A percentile compares a stretch with the other conserved stretches of the same genome.
Evolutionary conservation across 2,329 filamentous ascomycete species (phyloP).

Genomic region (Exophiala xenobiotica): DNA sequence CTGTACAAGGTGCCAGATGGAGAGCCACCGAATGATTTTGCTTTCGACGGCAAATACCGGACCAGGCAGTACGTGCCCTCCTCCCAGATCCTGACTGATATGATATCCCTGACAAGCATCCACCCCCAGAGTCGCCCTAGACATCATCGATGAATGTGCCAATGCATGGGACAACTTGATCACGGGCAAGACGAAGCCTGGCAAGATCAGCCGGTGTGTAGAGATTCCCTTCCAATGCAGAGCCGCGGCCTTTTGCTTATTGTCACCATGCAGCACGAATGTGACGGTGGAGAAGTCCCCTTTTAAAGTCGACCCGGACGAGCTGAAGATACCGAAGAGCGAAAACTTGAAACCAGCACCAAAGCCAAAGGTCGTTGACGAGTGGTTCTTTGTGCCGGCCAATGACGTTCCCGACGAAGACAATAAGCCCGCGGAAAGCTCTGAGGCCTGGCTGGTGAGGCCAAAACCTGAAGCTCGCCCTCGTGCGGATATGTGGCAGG

Average conservation of each 20-base stretch:
- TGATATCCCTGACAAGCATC: neutral
- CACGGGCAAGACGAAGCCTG: neutral
- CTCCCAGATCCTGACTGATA: constrained; percentile 93
- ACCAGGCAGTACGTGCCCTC: constrained; percentile 52
- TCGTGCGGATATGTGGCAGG: too few relatives aligned
- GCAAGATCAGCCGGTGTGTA: neutral
- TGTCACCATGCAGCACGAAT: neutral
- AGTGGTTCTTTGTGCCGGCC: neutral
- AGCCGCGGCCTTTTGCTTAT: too few relatives aligned
- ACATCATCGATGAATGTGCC: neutral
- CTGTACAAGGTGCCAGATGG: constrained; percentile 97
- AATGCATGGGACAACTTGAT: neutral
- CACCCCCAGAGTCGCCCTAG: neutral
- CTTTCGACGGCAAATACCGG: neutral
- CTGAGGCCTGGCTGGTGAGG: too few relatives aligned
- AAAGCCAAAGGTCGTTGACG: neutral
- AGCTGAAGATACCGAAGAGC: neutral
- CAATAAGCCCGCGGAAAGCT: neutral
- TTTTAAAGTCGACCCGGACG: neutral
- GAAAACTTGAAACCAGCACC: neutral
- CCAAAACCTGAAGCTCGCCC: too few relatives aligned
- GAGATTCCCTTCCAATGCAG: too few relatives aligned
- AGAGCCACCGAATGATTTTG: constrained; percentile 29
- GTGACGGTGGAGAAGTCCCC: neutral
- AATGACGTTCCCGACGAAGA: neutral